A percentile compares a stretch with the other conserved stretches of the same genome.
Conservation (phyloP, 2,329 filamentous ascomycete genomes). For the Pseudonectria buxi region DNA sequence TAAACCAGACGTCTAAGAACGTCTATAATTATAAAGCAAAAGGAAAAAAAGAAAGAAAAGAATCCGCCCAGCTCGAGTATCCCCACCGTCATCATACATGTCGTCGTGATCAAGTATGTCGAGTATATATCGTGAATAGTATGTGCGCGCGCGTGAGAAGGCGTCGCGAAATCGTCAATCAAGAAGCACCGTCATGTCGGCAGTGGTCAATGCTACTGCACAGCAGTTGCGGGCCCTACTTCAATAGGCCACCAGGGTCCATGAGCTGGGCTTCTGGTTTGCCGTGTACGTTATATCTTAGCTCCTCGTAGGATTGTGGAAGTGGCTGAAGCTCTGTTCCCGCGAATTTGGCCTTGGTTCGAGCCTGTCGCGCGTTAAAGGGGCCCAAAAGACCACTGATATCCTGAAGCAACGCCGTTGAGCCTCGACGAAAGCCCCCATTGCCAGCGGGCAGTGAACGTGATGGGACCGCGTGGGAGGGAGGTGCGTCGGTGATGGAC, state of each 20-base stretch:
- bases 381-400: conserved; percentile 47
- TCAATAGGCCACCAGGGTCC: conserved; percentile 36
- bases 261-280: conserved; percentile 28
- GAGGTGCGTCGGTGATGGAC: conserved; percentile 31
- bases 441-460: conserved; percentile 39
- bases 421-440: conserved; percentile 45
- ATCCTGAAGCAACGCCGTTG: conserved; percentile 52
- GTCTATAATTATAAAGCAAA: conserved; percentile 7
- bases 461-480: conserved; percentile 31
- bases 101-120: conserved; percentile 8
- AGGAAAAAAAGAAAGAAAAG: conserved; percentile 1
- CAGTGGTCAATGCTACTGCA: background rate
- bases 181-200: too few species aligned
- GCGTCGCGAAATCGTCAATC: too few species aligned
- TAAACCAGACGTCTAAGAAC: conserved; percentile 10
- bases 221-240: conserved; percentile 10
- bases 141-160: too few species aligned
- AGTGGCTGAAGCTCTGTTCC: conserved; percentile 42
- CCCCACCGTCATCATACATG: conserved; percentile 13
- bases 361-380: conserved; percentile 25
- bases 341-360: conserved; percentile 26
- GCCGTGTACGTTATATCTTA: conserved; percentile 24
- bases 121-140: too few species aligned
- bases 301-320: conserved; percentile 33
- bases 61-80: conserved; percentile 6